A percentile compares a stretch with the other conserved stretches of the same genome.
These are phyloP conservation scores for Hymenoscyphus repandus DNA, from an alignment of 2,329 filamentous ascomycete species.

Conservation along the genomic window DNA sequence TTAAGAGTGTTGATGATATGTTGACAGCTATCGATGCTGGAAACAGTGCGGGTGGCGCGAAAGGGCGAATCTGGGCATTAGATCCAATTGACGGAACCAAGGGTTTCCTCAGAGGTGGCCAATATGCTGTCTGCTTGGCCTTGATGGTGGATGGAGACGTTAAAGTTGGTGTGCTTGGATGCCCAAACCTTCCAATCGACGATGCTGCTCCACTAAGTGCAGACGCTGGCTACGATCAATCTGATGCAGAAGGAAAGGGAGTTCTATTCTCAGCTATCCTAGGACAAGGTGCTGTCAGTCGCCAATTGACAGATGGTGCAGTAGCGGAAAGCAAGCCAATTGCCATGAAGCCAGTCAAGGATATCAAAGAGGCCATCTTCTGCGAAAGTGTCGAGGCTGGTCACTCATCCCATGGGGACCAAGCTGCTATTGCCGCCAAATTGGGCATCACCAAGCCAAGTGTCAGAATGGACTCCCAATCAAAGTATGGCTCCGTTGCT, in stretches of 20 bases:
- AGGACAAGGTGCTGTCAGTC: constrained; percentile 74
- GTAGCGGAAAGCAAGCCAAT: constrained; percentile 59
- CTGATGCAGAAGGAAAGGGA: constrained; percentile 69
- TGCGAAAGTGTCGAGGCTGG: constrained; percentile 94
- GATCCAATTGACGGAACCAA: constrained; percentile 98
- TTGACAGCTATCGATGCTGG: constrained; percentile 62
- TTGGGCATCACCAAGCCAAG: constrained; percentile 85
- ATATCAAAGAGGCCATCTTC: constrained; percentile 79
- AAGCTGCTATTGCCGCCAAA: constrained; percentile 75
- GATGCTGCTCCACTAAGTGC: constrained; percentile 67
- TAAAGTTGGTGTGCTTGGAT: constrained; percentile 89
- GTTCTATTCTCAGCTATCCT: constrained; percentile 83
- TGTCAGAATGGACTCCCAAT: constrained; percentile 95
- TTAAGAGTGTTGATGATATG: constrained; percentile 62
- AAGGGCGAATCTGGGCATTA: constrained; percentile 87
- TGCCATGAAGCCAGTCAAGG: constrained; percentile 69
- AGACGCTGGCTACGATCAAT: constrained; percentile 68
- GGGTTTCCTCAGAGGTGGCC: constrained; percentile 90
- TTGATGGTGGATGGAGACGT: constrained; percentile 91
- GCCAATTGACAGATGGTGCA: constrained; percentile 57
- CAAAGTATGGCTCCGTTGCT: constrained; percentile 95
- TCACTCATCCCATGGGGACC: constrained; percentile 85
- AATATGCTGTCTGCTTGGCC: constrained; percentile 93
- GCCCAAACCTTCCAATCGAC: constrained; percentile 89
- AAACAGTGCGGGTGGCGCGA: constrained; percentile 63